Base-by-base conservation (phyloP, 2,329 filamentous ascomycete genomes). In the Cyclaneusma minus region DNA sequence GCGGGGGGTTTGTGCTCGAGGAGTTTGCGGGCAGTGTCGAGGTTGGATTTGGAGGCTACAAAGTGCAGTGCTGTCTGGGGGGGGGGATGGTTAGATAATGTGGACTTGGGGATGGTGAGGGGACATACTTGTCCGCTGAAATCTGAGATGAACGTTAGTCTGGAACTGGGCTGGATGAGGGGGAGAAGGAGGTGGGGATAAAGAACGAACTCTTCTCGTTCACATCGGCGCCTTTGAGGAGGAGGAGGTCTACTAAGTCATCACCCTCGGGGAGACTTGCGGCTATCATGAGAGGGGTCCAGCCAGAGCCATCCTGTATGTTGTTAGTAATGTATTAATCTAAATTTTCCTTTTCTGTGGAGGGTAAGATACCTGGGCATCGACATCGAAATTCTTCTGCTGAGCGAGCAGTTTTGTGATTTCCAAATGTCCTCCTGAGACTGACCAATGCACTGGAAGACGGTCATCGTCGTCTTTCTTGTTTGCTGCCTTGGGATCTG, bases 391-490 rank as follows among this genome's bases (percentile, higher is more conserved):
- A 32, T 62, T 62, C 41, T 74, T 74, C 34, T 62, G 60, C 29
- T 79, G 64, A 3, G 78, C 64, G 4, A 95, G 60, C 12, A 87
- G 48, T 25, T 77, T 61, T 11, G 81, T 72, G 32, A 94, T 83
- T 13, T 74, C 66, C 5, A 76, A 54, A 38, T 72, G 75, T 48
- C 89, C 91, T 50, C 80, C 78, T 13, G 85, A 89, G 2, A 73
- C 70, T 0, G 89, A 87, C 89, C 89, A 98, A 60, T 98, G 89
- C 30, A 95, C 72, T 3, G 89, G 76, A 19, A 93, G 68, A 22
- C 89, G 80, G 10, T 83, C 82, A 49, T 98, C 89, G 25, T 81
- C 76, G 44, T 98, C 89, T 42, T 73, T 70, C 31, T 52, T 52
- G 24, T 57, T 62, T 14, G 81, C 74, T 20, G 91, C 67, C 43